Percentiles rank a stretch among this genome's conserved stretches.
phyloP scores from a whole-genome alignment of 2,329 filamentous ascomycete genomes.

The Immersiporthe knoxdaviesiana region DNA sequence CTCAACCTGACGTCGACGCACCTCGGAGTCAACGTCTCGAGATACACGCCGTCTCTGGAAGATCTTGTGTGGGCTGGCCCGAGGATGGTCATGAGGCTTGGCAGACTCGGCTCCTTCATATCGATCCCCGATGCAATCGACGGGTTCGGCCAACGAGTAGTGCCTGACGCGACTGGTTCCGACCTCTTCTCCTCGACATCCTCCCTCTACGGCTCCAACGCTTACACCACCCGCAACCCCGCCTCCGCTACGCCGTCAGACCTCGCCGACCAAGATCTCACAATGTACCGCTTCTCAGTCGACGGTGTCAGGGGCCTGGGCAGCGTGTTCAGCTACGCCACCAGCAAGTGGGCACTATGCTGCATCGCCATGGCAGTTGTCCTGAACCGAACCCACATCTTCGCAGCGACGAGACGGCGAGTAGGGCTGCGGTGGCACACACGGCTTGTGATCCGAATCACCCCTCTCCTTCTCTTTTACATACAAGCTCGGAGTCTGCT shows the following conservation, averaged over 20 bases:
- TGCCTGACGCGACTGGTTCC: conserved; percentile 60
- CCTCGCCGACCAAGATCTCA: conserved; percentile 46
- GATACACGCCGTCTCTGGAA: conserved; percentile 65
- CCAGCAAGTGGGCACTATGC: conserved; percentile 87
- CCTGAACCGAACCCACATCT: conserved; percentile 90
- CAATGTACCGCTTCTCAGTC: conserved; percentile 55
- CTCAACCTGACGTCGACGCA: conserved; percentile 56
- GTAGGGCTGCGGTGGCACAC: conserved; percentile 75
- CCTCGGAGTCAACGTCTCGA: conserved; percentile 56
- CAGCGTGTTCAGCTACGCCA: conserved; percentile 87
- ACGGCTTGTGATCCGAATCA: conserved; percentile 69
- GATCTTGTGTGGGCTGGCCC: conserved; percentile 72
- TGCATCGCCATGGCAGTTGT: conserved; percentile 86
- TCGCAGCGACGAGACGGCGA: conserved; percentile 82
- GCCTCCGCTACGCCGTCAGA: conserved; percentile 46
- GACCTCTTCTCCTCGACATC: conserved; percentile 39
- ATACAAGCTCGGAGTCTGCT: conserved; percentile 72
- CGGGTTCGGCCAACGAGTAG: conserved; percentile 60
- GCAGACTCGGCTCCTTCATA: conserved; percentile 67
- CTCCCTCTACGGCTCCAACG: conserved; percentile 54
- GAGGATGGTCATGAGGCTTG: conserved; percentile 69
- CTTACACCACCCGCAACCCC: conserved; percentile 51
- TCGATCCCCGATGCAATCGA: conserved; percentile 63
- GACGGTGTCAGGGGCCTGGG: conserved; percentile 72
- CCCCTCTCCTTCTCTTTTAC: conserved; percentile 71